Evolutionary conservation across 2,329 filamentous ascomycete genomes (phyloP), one percentile per base, ranked within the genome.

Genomic region (Rutstroemia sp.): DNA sequence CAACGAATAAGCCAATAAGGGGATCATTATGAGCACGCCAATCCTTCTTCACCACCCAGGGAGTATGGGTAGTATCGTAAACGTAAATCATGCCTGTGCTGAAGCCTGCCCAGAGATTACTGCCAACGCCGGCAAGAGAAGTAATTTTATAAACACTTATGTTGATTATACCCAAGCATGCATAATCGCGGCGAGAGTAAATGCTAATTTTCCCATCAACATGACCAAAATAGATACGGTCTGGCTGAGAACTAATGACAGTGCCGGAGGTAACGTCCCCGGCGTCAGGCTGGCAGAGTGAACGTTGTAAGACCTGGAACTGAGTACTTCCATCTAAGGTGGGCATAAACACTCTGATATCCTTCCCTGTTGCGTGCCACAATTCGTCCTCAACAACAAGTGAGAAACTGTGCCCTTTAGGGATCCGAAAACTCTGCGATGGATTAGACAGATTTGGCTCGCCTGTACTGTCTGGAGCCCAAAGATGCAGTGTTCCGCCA

Each of bases 81-180:
- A 97, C 88, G 66, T 90, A 94, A 34, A 96, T 84, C 79, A 87
- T 95, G 16, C 94, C 94, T 0, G 89, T 96, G 70, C 92, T 96
- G 74, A 92, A 97, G 2, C 87, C 92, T 27, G 91, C 90, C 94
- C 94, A 99, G 0, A 99, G 77, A 66, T 90, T 82, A 59, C 85
- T 81, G 5, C 91, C 92, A 3, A 91, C 87, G 8, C 90, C 89
- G 2, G 85, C 82, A 54, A 99, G 76, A 38, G 88, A 85, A 69
- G 91, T 96, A 71, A 99, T 95, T 72, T 96, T 97, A 79, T 95
- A 97, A 14, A 92, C 81, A 71, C 91, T 97, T 64, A 96, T 81
- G 66, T 85, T 96, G 59, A 97, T 76, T 38, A 95, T 78, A 5
- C 82, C 83, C n/a, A 95, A 68, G 65, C 90, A 96, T 0, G 83